A percentile compares a stretch with the other conserved stretches of the same genome.
Conservation (phyloP, 345 rosid species). For the Ceriops tagal region DNA sequence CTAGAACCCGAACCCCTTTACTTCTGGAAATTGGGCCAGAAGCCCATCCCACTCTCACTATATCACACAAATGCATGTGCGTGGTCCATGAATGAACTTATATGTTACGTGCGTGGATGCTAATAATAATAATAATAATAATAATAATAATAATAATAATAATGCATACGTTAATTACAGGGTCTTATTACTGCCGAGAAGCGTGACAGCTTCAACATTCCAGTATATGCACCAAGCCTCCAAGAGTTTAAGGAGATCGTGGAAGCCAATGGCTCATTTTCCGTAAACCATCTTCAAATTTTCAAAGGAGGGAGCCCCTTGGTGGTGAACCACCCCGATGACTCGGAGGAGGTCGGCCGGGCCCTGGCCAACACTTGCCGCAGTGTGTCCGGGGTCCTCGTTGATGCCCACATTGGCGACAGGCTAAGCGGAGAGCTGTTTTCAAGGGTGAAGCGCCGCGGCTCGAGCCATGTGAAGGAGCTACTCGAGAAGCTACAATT, state of each 20-base stretch:
- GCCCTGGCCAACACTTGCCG: constrained; percentile 74
- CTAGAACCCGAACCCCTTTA: no score
- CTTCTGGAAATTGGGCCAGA: no score
- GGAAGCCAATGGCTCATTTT: constrained; percentile 67
- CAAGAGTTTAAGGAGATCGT: constrained; percentile 86
- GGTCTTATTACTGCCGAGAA: constrained; percentile 64
- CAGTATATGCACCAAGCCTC: constrained; percentile 84
- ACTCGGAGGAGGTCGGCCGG: constrained; percentile 61
- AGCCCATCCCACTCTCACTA: no score
- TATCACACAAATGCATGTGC: no score
- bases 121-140: constrained; percentile 13
- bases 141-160: constrained; percentile 15
- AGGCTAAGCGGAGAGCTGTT: constrained; percentile 70
- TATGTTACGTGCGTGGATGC: no score
- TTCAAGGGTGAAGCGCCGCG: constrained; percentile 56
- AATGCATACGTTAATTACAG: constrained; percentile 24
- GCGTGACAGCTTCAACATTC: constrained; percentile 84
- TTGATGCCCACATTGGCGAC: constrained; percentile 90
- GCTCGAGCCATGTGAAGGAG: constrained; percentile 62
- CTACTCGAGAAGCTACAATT: constrained; percentile 73
- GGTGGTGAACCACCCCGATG: constrained; percentile 72
- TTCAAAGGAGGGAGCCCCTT: constrained; percentile 95
- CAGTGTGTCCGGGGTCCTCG: constrained; percentile 82
- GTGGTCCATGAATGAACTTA: no score
- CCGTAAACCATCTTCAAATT: constrained; percentile 66